Evolutionary conservation across 495 filamentous ascomycete species (phyloP).

Genomic region (Xylaria bambusicola): DNA sequence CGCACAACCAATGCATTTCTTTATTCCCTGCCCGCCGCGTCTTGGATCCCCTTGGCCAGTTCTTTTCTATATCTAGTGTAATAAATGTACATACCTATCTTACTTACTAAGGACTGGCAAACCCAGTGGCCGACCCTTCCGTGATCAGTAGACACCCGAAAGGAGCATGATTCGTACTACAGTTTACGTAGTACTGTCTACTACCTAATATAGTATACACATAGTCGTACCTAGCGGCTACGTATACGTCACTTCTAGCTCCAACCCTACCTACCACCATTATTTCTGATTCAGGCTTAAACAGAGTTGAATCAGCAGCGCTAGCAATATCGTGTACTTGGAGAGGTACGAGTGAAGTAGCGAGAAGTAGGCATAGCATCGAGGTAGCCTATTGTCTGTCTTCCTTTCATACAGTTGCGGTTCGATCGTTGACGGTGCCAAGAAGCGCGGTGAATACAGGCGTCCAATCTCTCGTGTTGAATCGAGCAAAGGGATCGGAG

Average conservation of each 20-base stretch:
- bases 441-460: slow-evolving; percentile 4
- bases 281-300: too few species aligned
- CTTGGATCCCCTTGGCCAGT: neutral
- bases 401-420: too few species aligned
- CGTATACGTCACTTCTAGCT: neutral
- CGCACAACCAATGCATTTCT: neutral
- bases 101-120: neutral
- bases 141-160: neutral
- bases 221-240: neutral
- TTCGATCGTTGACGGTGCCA: neutral
- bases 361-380: neutral
- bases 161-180: neutral
- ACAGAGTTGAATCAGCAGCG: neutral
- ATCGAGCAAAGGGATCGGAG: neutral
- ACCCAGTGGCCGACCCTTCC: slow-evolving; percentile 4
- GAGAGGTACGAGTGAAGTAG: too few species aligned
- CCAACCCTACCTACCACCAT: too few species aligned
- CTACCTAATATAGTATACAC: too few species aligned
- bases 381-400: too few species aligned
- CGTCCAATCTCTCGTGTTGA: slow-evolving; percentile 12
- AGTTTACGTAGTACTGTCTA: too few species aligned
- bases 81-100: too few species aligned
- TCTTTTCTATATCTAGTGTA: neutral
- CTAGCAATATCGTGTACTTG: too few species aligned
- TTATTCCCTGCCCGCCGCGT: neutral